These are phyloP conservation scores for Fusarium beomiforme DNA, from an alignment of 2,329 filamentous ascomycete genomes.

Conservation along the genomic window DNA sequence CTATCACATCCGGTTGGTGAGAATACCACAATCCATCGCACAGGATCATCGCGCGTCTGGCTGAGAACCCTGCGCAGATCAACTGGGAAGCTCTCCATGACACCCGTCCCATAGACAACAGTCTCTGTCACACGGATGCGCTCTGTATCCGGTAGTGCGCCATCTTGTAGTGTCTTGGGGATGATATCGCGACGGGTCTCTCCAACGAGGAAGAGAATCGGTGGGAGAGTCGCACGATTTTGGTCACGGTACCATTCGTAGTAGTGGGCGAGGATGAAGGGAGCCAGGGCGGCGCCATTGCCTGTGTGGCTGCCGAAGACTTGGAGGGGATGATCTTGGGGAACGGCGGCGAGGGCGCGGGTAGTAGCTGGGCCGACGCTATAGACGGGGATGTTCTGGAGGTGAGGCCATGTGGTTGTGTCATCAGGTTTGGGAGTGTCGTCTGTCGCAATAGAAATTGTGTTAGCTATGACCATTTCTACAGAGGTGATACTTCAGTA, in stretches of 20 bases:
- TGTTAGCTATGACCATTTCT: background rate
- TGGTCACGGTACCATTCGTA: slow-evolving; percentile 58
- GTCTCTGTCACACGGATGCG: slow-evolving; percentile 79
- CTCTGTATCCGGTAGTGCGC: slow-evolving; percentile 56
- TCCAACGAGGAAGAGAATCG: slow-evolving; percentile 87
- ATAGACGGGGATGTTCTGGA: slow-evolving; percentile 72
- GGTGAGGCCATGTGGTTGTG: slow-evolving; percentile 58
- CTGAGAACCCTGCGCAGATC: slow-evolving; percentile 68
- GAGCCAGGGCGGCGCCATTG: slow-evolving; percentile 82
- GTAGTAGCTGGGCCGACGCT: slow-evolving; percentile 85
- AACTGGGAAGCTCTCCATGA: slow-evolving; percentile 79
- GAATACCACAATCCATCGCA: slow-evolving; percentile 81
- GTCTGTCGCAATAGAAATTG: slow-evolving; percentile 9
- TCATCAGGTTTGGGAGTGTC: slow-evolving; percentile 1
- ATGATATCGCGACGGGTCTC: slow-evolving; percentile 92
- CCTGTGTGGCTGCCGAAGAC: slow-evolving; percentile 85
- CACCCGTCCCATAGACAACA: slow-evolving; percentile 86
- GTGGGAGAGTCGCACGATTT: slow-evolving; percentile 59
- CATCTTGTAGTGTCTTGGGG: slow-evolving; percentile 77
- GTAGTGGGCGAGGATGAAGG: slow-evolving; percentile 84
- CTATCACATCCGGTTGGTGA: slow-evolving; percentile 72
- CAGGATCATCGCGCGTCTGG: slow-evolving; percentile 51
- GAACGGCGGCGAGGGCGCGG: slow-evolving; percentile 71
- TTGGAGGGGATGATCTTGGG: slow-evolving; percentile 61
- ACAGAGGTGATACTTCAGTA: background rate